Percentiles rank a stretch among this genome's conserved stretches.
Conservation (phyloP, 192 early-diverging fungal species). For the Kickxella alabastrina region DNA sequence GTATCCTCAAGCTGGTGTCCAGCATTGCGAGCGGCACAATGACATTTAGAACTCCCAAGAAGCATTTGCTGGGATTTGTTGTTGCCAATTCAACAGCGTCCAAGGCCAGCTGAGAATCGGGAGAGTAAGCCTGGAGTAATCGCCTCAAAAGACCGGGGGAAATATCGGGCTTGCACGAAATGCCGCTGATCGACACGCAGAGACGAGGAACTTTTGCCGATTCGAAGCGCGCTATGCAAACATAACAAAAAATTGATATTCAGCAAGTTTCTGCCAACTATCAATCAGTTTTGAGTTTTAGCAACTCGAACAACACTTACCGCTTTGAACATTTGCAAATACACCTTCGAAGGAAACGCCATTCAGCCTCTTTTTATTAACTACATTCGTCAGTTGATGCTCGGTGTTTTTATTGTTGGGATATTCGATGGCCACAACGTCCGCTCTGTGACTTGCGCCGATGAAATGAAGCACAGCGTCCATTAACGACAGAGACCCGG, state of each 20-base stretch:
- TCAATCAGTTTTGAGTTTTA: too few relatives aligned
- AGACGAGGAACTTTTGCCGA: slow-evolving; percentile 2
- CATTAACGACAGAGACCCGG: slow-evolving; percentile 3
- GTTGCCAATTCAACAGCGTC: too few relatives aligned
- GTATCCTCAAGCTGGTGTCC: slow-evolving; percentile 15
- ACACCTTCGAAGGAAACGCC: slow-evolving; percentile 20
- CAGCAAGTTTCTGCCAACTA: too few relatives aligned
- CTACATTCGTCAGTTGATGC: background rate
- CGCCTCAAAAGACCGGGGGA: slow-evolving; percentile 13
- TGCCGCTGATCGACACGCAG: slow-evolving; percentile 16
- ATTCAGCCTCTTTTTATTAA: background rate
- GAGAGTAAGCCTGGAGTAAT: background rate
- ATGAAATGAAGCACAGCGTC: background rate
- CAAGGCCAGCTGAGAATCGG: too few relatives aligned
- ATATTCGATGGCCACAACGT: slow-evolving; percentile 1
- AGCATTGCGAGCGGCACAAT: slow-evolving; percentile 11
- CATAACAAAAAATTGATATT: too few relatives aligned
- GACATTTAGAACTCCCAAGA: slow-evolving; percentile 23
- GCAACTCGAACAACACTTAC: too few relatives aligned
- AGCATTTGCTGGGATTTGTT: background rate
- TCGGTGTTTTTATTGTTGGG: background rate
- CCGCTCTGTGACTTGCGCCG: background rate
- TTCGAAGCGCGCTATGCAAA: too few relatives aligned
- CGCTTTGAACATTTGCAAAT: slow-evolving; percentile 2
- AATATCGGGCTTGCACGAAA: slow-evolving; percentile 8